Conservation (phyloP, 140 eudicot genomes). For the Cichorium intybus region DNA sequence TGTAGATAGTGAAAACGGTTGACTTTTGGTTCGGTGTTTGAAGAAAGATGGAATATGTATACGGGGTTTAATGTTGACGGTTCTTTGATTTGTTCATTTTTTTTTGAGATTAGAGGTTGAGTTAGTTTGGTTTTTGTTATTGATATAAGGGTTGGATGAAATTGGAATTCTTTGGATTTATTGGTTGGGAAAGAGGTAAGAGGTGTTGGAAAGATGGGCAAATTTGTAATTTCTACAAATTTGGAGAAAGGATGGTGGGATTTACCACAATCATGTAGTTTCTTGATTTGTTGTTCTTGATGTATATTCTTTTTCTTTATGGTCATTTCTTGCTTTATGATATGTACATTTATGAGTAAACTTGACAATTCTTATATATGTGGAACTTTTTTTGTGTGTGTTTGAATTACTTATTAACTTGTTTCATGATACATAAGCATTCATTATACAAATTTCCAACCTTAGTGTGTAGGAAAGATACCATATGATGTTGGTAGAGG, state of each 20-base stretch:
- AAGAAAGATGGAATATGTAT: not conserved
- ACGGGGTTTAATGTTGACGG: not conserved
- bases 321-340: not conserved
- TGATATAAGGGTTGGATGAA: slow-evolving; percentile 18
- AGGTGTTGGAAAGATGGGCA: slow-evolving; percentile 7
- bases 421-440: not conserved
- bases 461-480: no score
- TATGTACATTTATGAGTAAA: slow-evolving; percentile 14
- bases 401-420: not conserved
- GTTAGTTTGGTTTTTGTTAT: not conserved
- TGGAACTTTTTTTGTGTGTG: not conserved
- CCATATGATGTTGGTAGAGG: not conserved
- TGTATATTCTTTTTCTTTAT: slow-evolving; percentile 10
- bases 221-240: slow-evolving; percentile 1
- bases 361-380: not conserved
- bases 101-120: slow-evolving; percentile 19
- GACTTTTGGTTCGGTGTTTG: not conserved
- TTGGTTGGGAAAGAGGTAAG: not conserved
- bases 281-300: slow-evolving; percentile 12
- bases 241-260: no score
- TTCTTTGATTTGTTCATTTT: slow-evolving; percentile 31
- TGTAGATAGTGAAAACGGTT: slow-evolving; percentile 41
- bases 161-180: slow-evolving; percentile 8
- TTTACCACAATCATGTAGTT: slow-evolving; percentile 4
- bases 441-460: not conserved